Evolutionary conservation across 208 protist genomes (phyloP).

Genomic region (Wallacemonas sp.): DNA sequence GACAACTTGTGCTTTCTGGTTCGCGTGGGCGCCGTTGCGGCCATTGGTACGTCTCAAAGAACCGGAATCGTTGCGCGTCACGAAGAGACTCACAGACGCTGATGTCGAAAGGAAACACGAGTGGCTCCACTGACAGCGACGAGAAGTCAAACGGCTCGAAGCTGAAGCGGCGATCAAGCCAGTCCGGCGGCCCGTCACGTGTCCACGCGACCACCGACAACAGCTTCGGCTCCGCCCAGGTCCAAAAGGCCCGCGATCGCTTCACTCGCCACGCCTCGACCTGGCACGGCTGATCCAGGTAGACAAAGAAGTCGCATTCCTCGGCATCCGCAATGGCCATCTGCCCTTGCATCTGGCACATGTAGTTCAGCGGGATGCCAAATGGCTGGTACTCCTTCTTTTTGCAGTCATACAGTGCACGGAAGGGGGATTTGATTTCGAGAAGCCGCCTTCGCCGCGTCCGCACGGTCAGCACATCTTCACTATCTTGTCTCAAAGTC

Average conservation of each 20-base stretch:
- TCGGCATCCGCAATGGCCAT: constrained; percentile 82
- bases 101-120: constrained; percentile 83
- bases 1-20: not conserved
- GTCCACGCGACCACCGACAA: constrained; percentile 66
- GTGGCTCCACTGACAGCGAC: constrained; percentile 52
- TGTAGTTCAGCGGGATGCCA: constrained; percentile 85
- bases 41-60: constrained; percentile 46
- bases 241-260: constrained; percentile 69
- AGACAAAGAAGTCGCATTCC: constrained; percentile 94
- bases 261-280: constrained; percentile 82
- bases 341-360: constrained; percentile 92
- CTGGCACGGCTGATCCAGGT: constrained; percentile 61
- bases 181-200: constrained; percentile 50
- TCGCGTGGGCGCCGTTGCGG: constrained; percentile 23
- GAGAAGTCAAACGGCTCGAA: constrained; percentile 76
- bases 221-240: constrained; percentile 80
- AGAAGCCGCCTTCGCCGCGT: constrained; percentile 45
- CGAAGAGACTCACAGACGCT: constrained; percentile 34
- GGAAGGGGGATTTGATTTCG: constrained; percentile 89
- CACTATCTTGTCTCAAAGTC: not conserved
- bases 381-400: constrained; percentile 52
- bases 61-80: constrained; percentile 56
- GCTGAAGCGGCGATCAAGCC: constrained; percentile 58
- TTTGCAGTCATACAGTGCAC: constrained; percentile 59
- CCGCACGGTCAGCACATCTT: not conserved